Evolutionary conservation across 306 rosid species (phyloP), one percentile per base, ranked within the genome.

Genomic region (Medicago lupulina): DNA sequence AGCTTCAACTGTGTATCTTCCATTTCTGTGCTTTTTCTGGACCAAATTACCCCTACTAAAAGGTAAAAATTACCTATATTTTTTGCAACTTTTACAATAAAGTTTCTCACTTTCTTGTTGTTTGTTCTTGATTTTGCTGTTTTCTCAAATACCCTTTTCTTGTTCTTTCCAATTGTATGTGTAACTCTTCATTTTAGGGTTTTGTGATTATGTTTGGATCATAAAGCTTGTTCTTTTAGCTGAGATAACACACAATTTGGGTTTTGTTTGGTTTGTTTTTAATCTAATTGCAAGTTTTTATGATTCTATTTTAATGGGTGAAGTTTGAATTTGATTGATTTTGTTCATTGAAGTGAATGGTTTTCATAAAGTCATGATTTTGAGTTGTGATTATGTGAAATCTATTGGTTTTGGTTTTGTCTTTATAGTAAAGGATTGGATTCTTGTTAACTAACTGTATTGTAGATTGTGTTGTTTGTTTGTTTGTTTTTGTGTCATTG

Each of bases 321-420:
- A 14, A 8, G 54, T 38, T 76, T 19, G 54, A 46, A 19, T 73
- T 75, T 71, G 19, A 25, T 73, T 81, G 67, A 11, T 67, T 81
- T 43, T 81, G 80, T 51, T 60, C 15, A 25, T 12, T 64, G 66
- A 36, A 46, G 65, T 76, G 38, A 8, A 25, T 73, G 85, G 73
- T 76, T 82, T 70, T 70, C 19, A 49, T 73, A 10, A 79, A 63
- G 40, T 83, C 71, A 19, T 18, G 2, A 3, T 40, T 63, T 83
- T 81, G 41, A 47, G 18, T 40, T 9, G 5, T 25, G 70, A 53
- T 82, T 85, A 2, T 70, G 83, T 66, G 62, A 54, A 79, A 63
- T 88, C 81, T 73, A 40, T 47, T 79, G 79, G 55, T 78, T 76
- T 69, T 77, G 82, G 77, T 60, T 74, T 77, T 85, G 64, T 28